Base-by-base conservation (phyloP, 2,329 filamentous ascomycete genomes). In the Botryotinia convoluta region DNA sequence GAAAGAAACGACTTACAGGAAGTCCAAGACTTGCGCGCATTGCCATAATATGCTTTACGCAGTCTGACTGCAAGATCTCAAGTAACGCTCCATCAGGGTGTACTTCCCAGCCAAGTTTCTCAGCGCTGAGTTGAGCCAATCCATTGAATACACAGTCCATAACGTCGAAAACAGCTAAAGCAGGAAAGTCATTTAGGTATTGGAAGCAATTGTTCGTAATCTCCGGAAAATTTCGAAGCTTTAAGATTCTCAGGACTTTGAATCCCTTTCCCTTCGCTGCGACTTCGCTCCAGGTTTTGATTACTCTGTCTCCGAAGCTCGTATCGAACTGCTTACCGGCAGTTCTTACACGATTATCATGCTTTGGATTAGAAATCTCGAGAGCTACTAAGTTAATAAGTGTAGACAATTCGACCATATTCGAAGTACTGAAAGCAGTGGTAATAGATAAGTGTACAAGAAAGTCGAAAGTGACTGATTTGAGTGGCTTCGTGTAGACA, bases 361-460 rank as follows among this genome's bases (percentile, higher is more conserved):
- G 61, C 22, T 16, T n/a, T 16, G 59, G 67, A 32, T 75, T 76
- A 14, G 79, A 73, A 35, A 82, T 77, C 69, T 82, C 80, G 12
- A 82, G 74, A 44, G 76, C 73, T 37, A 75, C 77, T 26, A 82
- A 73, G 62, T 82, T 82, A 20, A 63, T 76, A 35, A 82, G 60
- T 18, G 74, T 72, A n/a, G 79, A 78, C 10, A 82, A 57, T 60
- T 78, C 77, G 72, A 81, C 77, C 12, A 82, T 71, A 32, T 81
- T 77, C 1, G 76, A 72, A 20, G 78, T 68, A 35, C 76, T 39
- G 48, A 79, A 78, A 2, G 64, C 60, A 29, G 76, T 74, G 45
- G 79, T 79, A 29, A 82, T 81, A 62, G 76, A 79, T 22, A 82
- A 73, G 29, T 74, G 74, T 26, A 79, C 76, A 26, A 82, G 76